Base-by-base conservation (phyloP, 371 early-diverging fungal species). In the Syncephalastrum racemosum region DNA sequence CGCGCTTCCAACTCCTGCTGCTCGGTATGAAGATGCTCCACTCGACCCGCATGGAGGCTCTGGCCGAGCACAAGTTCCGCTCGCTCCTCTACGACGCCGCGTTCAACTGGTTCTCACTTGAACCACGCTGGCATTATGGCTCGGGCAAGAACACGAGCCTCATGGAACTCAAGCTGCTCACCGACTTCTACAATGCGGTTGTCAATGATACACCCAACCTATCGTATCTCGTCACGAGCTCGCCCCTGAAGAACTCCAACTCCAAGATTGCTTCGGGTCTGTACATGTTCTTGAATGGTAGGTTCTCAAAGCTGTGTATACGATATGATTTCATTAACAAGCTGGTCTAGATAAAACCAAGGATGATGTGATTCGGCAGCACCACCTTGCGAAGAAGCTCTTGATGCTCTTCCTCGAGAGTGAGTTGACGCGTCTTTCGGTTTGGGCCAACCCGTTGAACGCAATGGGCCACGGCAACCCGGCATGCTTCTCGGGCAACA, bases 321-420 rank as follows among this genome's bases (percentile, higher is more conserved):
- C 25, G 25, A 25, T 20, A 44, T 23, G 0, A 15, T 31, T 6
- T 36, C 18, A 1, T 8, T 25, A n/a, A 51, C 20, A 18, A 31
- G 15, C 4, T 16, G 20, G 6, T 54, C 25, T 53, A 60, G 73
- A 73, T 47, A 76, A 68, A 44, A 71, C 75, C 59, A 71, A 64
- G 64, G 71, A 67, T 52, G 71, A 71, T 52, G 63, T 71, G 24
- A 61, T 71, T 5, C 67, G 62, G 6, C 62, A 64, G 22, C 64
- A 70, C 45, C 58, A 56, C 7, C 51, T 63, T 22, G 56, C 61
- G 43, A 71, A 72, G 27, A 71, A 72, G 22, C 67, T 97, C 12
- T 57, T 96, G 19, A 67, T 92, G 46, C 61, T 96, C 13, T 83
- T 98, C 31, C 66, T 94, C 19, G 97, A 96, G 63, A 91, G 88